A percentile compares a stretch with the other conserved stretches of the same genome.
phyloP scores from a whole-genome alignment of 192 early-diverging fungal species.

The Backusella tarrabulga region DNA sequence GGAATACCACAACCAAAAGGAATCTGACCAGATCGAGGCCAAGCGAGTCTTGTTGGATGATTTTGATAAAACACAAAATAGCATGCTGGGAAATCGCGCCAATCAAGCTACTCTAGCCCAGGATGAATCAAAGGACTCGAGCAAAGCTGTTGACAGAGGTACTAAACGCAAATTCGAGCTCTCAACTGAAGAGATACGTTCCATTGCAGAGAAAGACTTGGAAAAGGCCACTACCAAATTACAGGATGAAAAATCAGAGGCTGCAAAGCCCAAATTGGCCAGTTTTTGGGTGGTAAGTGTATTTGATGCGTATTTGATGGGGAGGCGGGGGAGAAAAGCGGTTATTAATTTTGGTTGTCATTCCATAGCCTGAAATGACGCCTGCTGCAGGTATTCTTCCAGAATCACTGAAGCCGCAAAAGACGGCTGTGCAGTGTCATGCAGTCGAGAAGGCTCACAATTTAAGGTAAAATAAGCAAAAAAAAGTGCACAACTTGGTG shows the following conservation, averaged over 20 bases:
- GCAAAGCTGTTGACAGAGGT: conserved; percentile 12
- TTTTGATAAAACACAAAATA: conserved; percentile 68
- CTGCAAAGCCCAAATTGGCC: conserved; percentile 48
- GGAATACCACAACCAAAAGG: conserved; percentile 44
- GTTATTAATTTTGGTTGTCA: not conserved
- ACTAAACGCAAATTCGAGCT: conserved; percentile 39
- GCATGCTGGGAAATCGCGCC: conserved; percentile 32
- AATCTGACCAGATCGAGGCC: conserved; percentile 36
- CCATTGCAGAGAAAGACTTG: conserved; percentile 30
- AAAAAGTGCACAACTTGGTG: not conserved
- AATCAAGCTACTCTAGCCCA: not conserved
- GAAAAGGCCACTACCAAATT: conserved; percentile 31
- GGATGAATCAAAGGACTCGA: not conserved
- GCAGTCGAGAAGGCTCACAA: conserved; percentile 63
- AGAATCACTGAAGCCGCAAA: conserved; percentile 51
- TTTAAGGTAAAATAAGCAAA: conserved; percentile 45
- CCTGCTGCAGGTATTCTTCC: conserved; percentile 56
- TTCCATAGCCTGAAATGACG: conserved; percentile 63
- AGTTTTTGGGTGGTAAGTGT: conserved; percentile 70
- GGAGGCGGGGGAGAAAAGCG: too few species aligned
- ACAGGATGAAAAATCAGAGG: conserved; percentile 32
- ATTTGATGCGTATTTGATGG: too few species aligned
- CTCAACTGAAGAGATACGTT: conserved; percentile 15
- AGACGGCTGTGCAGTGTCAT: conserved; percentile 59
- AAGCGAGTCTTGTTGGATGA: conserved; percentile 51